Percentiles rank a stretch among this genome's conserved stretches.
These are phyloP conservation scores for Colletotrichum chrysophilum DNA, from an alignment of 2,329 filamentous ascomycete species.

Conservation along the genomic window DNA sequence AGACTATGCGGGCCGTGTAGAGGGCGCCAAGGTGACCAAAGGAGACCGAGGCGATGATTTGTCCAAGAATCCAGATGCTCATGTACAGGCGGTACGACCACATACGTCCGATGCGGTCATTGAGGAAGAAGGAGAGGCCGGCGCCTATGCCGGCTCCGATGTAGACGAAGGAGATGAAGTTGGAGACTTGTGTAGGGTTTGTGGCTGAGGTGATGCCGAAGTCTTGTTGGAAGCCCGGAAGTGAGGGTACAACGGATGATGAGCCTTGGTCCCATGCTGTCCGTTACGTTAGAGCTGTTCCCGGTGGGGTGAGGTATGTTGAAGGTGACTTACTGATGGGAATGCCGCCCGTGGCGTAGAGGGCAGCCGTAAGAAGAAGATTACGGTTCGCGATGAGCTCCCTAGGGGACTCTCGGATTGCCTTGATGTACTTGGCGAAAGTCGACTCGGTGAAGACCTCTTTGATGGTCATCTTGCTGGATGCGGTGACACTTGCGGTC, in stretches of 20 bases:
- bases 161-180: conserved; percentile 41
- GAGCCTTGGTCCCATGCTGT: background rate
- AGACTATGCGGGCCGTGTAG: conserved; percentile 40
- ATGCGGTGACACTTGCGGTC: background rate
- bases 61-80: conserved; percentile 35
- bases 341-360: conserved; percentile 26
- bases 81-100: conserved; percentile 45
- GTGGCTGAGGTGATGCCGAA: conserved; percentile 33
- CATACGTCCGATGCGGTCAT: conserved; percentile 41
- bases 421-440: conserved; percentile 19
- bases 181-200: conserved; percentile 26
- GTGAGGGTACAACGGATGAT: conserved; percentile 31
- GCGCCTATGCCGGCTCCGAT: conserved; percentile 27
- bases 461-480: background rate
- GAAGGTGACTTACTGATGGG: background rate
- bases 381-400: conserved; percentile 22
- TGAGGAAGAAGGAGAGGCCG: conserved; percentile 43
- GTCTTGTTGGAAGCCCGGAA: conserved; percentile 38
- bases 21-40: conserved; percentile 31
- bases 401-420: conserved; percentile 21
- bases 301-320: background rate
- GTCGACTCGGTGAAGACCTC: background rate
- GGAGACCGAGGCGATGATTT: conserved; percentile 35
- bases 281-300: background rate
- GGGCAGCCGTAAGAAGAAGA: conserved; percentile 19